Evolutionary conservation across 495 filamentous ascomycete species (phyloP), one percentile per base, ranked within the genome.

Genomic region (Collariella sp.): DNA sequence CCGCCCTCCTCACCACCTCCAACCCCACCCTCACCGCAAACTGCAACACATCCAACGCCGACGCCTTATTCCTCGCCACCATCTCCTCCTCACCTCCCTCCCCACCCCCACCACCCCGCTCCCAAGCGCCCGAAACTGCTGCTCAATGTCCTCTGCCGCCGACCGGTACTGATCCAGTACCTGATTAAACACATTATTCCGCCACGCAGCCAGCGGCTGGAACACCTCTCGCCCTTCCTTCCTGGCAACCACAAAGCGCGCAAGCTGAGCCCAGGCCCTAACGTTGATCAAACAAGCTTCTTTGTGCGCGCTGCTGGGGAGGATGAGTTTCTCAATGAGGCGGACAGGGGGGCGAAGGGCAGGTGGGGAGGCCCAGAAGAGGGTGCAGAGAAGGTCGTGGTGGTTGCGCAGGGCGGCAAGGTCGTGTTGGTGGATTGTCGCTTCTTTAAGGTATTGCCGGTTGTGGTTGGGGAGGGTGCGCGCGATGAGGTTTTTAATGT

Each of bases 341-440:
- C 83, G 77, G 6, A 90, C 57, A 26, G 81, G 78, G 23, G 88
- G 89, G 23, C 91, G 77, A 46, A 80, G 79, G 18, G 76, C 75
- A 18, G 83, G 71, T 29, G 91, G 90, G 16, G 89, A 85, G 11
- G 79, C 85, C 83, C 84, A 96, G 69, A 89, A 96, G 31, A 98
- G 76, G 2, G 87, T 91, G 57, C 85, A 89, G 2, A 98, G 79
- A 42, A 98, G 78, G 64, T 97, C 89, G 62, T 96, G 89, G 58
- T 98, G 91, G 62, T 97, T 98, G 54, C 89, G 79, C 34, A 97
- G 71, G 0, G 90, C 85, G 20, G 88, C 83, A n/a, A 97, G 74
- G 54, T 95, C 87, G 48, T 82, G 80, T 58, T 86, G 80, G 34
- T 75, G 79, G 18, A 96, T 71, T 0, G 74, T 71, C 54, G 89